A percentile compares a stretch with the other conserved stretches of the same genome.
phyloP scores from a whole-genome alignment of 805 yeast species.

The Wickerhamomyces queroliae region DNA sequence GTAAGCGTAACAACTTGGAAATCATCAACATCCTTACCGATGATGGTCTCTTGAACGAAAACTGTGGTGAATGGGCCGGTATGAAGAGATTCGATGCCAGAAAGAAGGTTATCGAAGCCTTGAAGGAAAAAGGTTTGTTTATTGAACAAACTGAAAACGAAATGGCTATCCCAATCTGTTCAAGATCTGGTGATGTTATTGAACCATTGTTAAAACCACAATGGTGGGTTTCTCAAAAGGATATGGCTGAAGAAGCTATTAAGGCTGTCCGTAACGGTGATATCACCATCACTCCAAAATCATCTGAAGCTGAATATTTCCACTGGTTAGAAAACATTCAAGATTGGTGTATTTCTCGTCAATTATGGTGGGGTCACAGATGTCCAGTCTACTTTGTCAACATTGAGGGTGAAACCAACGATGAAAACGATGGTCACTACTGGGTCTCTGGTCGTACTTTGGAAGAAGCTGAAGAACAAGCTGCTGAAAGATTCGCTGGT shows the following conservation, averaged over 20 bases:
- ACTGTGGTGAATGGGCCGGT: slow-evolving; percentile 92
- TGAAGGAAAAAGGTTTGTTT: slow-evolving; percentile 68
- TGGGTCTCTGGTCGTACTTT: slow-evolving; percentile 89
- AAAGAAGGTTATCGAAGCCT: slow-evolving; percentile 68
- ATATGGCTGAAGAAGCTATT: slow-evolving; percentile 84
- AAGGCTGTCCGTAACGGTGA: slow-evolving; percentile 79
- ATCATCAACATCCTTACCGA: slow-evolving; percentile 88
- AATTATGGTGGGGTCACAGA: slow-evolving; percentile 96
- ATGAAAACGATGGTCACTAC: slow-evolving; percentile 59
- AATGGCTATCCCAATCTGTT: slow-evolving; percentile 91
- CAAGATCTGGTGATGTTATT: slow-evolving; percentile 94
- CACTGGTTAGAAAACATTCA: slow-evolving; percentile 94
- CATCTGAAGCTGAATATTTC: slow-evolving; percentile 90
- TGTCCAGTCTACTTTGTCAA: slow-evolving; percentile 91
- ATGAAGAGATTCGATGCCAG: slow-evolving; percentile 94
- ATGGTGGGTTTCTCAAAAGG: slow-evolving; percentile 96
- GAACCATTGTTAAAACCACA: slow-evolving; percentile 98
- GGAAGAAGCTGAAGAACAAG: slow-evolving; percentile 84
- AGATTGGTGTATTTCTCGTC: slow-evolving; percentile 99
- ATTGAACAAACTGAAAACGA: slow-evolving; percentile 90
- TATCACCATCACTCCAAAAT: slow-evolving; percentile 76
- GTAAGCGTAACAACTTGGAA: slow-evolving; percentile 88
- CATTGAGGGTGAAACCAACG: slow-evolving; percentile 58
- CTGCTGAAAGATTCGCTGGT: slow-evolving; percentile 65
- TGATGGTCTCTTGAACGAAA: slow-evolving; percentile 83